Evolutionary conservation across 2,329 filamentous ascomycete species (phyloP).

Genomic region (Neoarthrinium moseri): DNA sequence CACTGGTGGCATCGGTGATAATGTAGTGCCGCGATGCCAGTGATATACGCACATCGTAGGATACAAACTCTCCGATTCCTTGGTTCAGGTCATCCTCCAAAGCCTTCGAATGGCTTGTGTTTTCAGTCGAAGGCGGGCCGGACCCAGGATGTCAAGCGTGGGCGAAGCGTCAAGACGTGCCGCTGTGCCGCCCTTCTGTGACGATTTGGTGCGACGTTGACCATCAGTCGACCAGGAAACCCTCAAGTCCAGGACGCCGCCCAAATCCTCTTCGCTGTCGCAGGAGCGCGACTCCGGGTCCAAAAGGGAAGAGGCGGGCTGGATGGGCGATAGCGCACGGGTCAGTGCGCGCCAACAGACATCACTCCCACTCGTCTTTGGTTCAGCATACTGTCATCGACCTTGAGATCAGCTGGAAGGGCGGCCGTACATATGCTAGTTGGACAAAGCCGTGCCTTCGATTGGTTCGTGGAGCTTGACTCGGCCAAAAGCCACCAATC

Average conservation of each 20-base stretch:
- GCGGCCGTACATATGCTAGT: slow-evolving; percentile 18
- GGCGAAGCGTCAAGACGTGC: slow-evolving; percentile 5
- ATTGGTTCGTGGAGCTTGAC: slow-evolving; percentile 24
- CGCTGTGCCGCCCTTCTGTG: slow-evolving; percentile 5
- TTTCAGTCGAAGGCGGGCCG: background rate
- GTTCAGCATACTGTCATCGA: slow-evolving; percentile 4
- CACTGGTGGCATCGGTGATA: too few relatives aligned
- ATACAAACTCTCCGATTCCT: too few relatives aligned
- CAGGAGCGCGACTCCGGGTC: background rate
- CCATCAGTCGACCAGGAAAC: background rate
- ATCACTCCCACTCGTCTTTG: slow-evolving; percentile 1
- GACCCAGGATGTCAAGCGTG: background rate
- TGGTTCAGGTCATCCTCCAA: too few relatives aligned
- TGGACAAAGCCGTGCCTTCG: slow-evolving; percentile 10
- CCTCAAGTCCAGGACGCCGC: background rate
- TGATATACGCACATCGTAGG: too few relatives aligned
- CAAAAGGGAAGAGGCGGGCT: background rate
- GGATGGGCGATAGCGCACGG: background rate
- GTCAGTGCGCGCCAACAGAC: slow-evolving; percentile 6
- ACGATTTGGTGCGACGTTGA: slow-evolving; percentile 6
- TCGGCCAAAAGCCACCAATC: slow-evolving; percentile 19
- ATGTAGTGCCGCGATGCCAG: too few relatives aligned
- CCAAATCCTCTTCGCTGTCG: background rate
- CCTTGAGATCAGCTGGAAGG: slow-evolving; percentile 1
- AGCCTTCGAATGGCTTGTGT: background rate